Percentiles rank a stretch among this genome's conserved stretches.
Evolutionary conservation across 1,284 basidiomycete genomes (phyloP).

Genomic region (Trichosporon asahii): DNA sequence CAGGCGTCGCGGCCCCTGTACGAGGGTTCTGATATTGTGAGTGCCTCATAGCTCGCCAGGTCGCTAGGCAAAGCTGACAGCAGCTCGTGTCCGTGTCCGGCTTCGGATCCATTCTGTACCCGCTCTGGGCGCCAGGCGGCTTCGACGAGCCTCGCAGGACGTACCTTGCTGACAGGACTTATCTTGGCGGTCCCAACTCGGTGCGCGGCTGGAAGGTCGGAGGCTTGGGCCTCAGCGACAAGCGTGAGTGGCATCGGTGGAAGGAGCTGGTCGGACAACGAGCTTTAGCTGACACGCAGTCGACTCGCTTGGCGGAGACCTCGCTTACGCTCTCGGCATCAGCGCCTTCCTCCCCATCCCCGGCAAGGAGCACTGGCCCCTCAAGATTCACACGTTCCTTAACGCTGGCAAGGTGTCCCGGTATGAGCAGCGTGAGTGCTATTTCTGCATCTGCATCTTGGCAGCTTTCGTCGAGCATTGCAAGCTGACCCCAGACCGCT

Average conservation of each 20-base stretch:
- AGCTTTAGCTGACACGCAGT: slow-evolving; percentile 27
- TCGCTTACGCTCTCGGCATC: slow-evolving; percentile 78
- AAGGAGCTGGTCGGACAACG: neutral
- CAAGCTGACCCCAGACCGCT: slow-evolving; percentile 39
- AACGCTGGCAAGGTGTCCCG: slow-evolving; percentile 81
- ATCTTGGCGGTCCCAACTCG: slow-evolving; percentile 88
- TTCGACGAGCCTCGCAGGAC: slow-evolving; percentile 25
- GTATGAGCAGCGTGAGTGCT: slow-evolving; percentile 60
- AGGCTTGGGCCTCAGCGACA: slow-evolving; percentile 77
- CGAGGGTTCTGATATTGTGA: slow-evolving; percentile 47
- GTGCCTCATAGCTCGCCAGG: slow-evolving; percentile 17
- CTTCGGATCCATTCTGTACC: slow-evolving; percentile 44
- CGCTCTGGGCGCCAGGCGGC: slow-evolving; percentile 31
- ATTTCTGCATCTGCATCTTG: neutral
- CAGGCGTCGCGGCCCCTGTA: slow-evolving; percentile 63
- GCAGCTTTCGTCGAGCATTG: neutral
- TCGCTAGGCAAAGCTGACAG: neutral
- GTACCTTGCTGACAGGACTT: slow-evolving; percentile 79
- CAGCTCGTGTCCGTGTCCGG: slow-evolving; percentile 50
- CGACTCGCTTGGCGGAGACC: slow-evolving; percentile 82
- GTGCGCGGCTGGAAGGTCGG: slow-evolving; percentile 82
- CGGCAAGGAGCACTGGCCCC: slow-evolving; percentile 74
- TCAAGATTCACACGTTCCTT: slow-evolving; percentile 79
- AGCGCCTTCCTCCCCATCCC: slow-evolving; percentile 80
- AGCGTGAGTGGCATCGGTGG: slow-evolving; percentile 56